phyloP scores from a whole-genome alignment of 2,329 filamentous ascomycete species.

The Tympanopsis confertula region DNA sequence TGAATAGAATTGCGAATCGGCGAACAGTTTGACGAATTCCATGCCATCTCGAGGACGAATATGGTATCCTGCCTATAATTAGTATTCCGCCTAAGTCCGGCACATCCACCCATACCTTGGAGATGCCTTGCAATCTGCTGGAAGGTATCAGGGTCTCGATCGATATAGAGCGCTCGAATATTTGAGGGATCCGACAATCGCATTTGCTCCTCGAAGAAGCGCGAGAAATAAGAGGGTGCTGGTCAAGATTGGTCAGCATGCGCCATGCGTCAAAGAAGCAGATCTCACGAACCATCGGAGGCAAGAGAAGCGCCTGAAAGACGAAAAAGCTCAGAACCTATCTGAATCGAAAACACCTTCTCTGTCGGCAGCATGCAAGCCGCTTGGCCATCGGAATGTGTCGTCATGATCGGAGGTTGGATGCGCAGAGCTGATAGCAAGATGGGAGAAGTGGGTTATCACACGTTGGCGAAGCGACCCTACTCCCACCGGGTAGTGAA shows the following conservation, averaged over 20 bases:
- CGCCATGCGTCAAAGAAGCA: neutral
- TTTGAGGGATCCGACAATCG: neutral
- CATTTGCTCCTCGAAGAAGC: neutral
- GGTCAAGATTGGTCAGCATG: neutral
- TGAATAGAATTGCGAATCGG: neutral
- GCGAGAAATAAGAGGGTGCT: constrained; percentile 1
- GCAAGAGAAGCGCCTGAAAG: constrained; percentile 60
- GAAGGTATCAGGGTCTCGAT: neutral
- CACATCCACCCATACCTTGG: neutral
- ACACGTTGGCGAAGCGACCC: too few relatives aligned
- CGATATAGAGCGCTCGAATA: neutral
- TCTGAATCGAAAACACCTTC: constrained; percentile 55
- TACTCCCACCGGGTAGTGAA: too few relatives aligned
- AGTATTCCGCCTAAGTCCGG: neutral
- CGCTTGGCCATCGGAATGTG: too few relatives aligned
- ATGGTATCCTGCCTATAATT: neutral
- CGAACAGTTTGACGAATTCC: constrained; percentile 1
- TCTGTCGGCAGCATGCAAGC: constrained; percentile 20
- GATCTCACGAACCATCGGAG: constrained; percentile 50
- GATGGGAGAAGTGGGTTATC: too few relatives aligned
- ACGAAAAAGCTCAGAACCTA: constrained; percentile 57
- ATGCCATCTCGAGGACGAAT: neutral
- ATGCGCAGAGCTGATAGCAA: too few relatives aligned
- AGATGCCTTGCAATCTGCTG: constrained; percentile 1
- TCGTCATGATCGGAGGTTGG: too few relatives aligned